Percentiles rank a stretch among this genome's conserved stretches.
Conservation (phyloP, 768 basidiomycete species). For the Lyophyllum shimeji region DNA sequence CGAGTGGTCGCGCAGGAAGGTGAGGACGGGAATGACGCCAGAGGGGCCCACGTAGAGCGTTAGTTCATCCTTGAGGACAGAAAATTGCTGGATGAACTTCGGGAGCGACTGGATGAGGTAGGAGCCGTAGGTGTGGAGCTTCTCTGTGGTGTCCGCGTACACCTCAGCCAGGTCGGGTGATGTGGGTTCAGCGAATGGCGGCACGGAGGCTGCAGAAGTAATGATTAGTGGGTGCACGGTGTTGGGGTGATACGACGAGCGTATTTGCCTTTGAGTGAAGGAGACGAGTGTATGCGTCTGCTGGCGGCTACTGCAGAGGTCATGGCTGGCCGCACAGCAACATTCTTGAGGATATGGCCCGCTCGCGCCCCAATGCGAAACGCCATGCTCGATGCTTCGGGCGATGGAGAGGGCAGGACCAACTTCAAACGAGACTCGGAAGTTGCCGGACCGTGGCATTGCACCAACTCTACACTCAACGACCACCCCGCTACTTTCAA, state of each 20-base stretch:
- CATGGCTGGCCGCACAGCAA: slow-evolving; percentile 32
- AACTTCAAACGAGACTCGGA: slow-evolving; percentile 14
- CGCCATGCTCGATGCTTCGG: slow-evolving; percentile 34
- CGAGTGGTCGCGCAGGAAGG: slow-evolving; percentile 92
- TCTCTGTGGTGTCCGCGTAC: slow-evolving; percentile 71
- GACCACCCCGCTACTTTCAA: not conserved
- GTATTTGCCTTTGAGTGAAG: slow-evolving; percentile 49
- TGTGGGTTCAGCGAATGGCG: slow-evolving; percentile 88
- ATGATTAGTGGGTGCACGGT: not conserved
- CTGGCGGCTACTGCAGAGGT: slow-evolving; percentile 23
- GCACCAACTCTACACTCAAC: not conserved
- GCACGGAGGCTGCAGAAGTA: slow-evolving; percentile 48
- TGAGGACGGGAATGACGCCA: slow-evolving; percentile 80
- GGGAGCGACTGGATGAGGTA: slow-evolving; percentile 93
- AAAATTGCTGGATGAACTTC: slow-evolving; percentile 98
- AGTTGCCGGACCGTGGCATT: slow-evolving; percentile 17
- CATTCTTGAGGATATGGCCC: slow-evolving; percentile 40
- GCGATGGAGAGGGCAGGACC: not conserved
- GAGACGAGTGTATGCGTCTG: slow-evolving; percentile 49
- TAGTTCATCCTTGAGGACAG: slow-evolving; percentile 94
- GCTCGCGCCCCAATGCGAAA: slow-evolving; percentile 44
- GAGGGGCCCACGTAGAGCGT: slow-evolving; percentile 84
- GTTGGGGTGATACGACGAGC: not conserved
- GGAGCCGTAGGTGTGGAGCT: slow-evolving; percentile 88
- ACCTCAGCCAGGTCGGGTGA: slow-evolving; percentile 83